Percentiles rank a stretch among this genome's conserved stretches.
Evolutionary conservation across 306 rosid species (phyloP).

Genomic region (Cicer yamashitae): DNA sequence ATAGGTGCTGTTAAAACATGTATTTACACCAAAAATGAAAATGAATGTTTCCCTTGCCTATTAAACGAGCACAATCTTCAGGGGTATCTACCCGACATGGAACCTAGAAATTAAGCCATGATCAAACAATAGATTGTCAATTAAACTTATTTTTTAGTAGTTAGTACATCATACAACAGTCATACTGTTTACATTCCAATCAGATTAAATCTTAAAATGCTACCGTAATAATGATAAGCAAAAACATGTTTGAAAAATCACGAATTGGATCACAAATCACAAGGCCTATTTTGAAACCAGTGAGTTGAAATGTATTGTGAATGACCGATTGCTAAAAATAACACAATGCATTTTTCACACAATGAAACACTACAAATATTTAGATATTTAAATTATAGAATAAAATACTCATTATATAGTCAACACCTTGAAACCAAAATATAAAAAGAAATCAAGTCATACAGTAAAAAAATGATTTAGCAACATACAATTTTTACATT

Average conservation of each 20-base stretch:
- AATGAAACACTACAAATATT: background rate
- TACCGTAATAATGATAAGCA: conserved; percentile 4
- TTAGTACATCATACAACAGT: conserved; percentile 14
- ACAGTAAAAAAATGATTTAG: background rate
- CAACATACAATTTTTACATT: background rate
- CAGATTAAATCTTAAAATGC: background rate
- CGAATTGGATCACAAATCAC: background rate
- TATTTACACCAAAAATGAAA: conserved; percentile 1
- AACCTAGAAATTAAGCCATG: conserved; percentile 58
- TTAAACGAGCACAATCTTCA: conserved; percentile 77
- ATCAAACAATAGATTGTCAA: conserved; percentile 40
- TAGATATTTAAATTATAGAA: conserved; percentile 1
- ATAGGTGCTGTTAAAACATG: conserved; percentile 12
- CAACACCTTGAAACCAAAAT: conserved; percentile 4
- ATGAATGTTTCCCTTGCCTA: conserved; percentile 59
- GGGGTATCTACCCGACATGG: conserved; percentile 82
- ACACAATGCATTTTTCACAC: background rate
- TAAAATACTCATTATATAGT: background rate
- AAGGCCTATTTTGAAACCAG: background rate
- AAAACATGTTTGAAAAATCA: conserved; percentile 22
- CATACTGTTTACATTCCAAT: conserved; percentile 8
- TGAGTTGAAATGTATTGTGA: conserved; percentile 1
- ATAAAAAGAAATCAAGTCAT: conserved; percentile 3
- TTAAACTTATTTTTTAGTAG: conserved; percentile 21
- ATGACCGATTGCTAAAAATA: conserved; percentile 30